A percentile compares a stretch with the other conserved stretches of the same genome.
phyloP scores from a whole-genome alignment of 2,329 filamentous ascomycete species.

The Aspergillus proliferans region DNA sequence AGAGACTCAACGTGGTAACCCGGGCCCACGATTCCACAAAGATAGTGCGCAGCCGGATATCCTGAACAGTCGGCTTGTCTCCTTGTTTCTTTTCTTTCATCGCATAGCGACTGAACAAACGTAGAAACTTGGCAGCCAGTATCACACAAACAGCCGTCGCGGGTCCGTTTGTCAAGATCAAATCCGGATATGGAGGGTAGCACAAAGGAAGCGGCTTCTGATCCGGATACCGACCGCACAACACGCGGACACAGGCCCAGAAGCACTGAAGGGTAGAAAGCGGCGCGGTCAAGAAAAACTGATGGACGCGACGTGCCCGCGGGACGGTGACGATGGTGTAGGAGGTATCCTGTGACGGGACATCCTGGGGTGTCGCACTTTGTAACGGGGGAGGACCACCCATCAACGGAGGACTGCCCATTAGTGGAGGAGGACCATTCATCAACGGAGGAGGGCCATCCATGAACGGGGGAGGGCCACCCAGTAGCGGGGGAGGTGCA shows the following conservation, averaged over 20 bases:
- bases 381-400: too few relatives aligned
- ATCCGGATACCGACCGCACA: conserved; percentile 39
- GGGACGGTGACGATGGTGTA: conserved; percentile 65
- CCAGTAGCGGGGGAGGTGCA: too few relatives aligned
- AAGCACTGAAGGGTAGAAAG: conserved; percentile 62
- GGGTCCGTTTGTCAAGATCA: conserved; percentile 82
- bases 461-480: too few relatives aligned
- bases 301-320: conserved; percentile 75
- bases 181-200: conserved; percentile 53
- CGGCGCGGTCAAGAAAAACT: conserved; percentile 68
- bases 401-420: too few relatives aligned
- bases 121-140: conserved; percentile 50
- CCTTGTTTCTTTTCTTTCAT: neutral
- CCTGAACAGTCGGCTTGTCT: conserved; percentile 23
- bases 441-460: too few relatives aligned
- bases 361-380: too few relatives aligned
- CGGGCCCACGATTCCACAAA: conserved; percentile 94
- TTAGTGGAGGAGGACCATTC: too few relatives aligned
- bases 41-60: conserved; percentile 61
- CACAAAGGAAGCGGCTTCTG: conserved; percentile 19
- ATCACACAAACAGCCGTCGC: conserved; percentile 77
- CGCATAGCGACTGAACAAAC: conserved; percentile 40
- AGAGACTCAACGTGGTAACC: conserved; percentile 74
- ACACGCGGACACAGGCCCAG: conserved; percentile 53
- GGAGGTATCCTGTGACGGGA: conserved; percentile 19